phyloP scores from a whole-genome alignment of 148 eudicot species.

The Silene conica region DNA sequence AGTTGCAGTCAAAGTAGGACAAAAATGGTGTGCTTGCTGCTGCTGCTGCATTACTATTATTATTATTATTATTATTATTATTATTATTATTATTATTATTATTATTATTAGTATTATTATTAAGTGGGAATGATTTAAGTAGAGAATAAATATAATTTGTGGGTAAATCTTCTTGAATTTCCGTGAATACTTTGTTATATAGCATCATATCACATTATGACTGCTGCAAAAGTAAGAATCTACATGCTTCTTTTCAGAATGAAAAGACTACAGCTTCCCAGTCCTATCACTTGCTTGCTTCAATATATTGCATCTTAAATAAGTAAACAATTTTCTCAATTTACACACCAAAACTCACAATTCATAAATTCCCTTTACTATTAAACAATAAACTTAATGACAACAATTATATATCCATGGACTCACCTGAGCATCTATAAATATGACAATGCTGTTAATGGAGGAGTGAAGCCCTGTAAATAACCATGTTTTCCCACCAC shows the following conservation, averaged over 20 bases:
- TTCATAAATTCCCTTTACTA: too few species aligned
- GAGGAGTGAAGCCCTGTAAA: constrained; percentile 28
- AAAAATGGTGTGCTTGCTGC: too few species aligned
- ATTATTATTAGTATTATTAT: too few species aligned
- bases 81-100: too few species aligned
- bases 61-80: too few species aligned
- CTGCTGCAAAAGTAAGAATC: background rate
- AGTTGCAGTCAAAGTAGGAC: too few species aligned
- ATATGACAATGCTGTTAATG: background rate
- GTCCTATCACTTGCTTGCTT: background rate
- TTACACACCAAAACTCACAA: too few species aligned
- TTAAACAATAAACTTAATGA: too few species aligned
- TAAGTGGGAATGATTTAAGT: background rate
- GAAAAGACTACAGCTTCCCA: constrained; percentile 8
- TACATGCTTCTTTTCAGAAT: background rate
- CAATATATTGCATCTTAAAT: background rate
- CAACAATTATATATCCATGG: too few species aligned
- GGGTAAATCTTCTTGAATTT: constrained; percentile 15
- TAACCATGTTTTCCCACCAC: constrained; percentile 72
- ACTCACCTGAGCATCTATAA: background rate
- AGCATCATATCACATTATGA: too few species aligned
- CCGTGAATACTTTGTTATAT: background rate
- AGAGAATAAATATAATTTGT: background rate
- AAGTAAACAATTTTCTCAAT: background rate
- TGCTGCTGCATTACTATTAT: too few species aligned